A percentile compares a stretch with the other conserved stretches of the same genome.
Evolutionary conservation across 2,329 filamentous ascomycete genomes (phyloP).

Genomic region (Onygenales sp.): DNA sequence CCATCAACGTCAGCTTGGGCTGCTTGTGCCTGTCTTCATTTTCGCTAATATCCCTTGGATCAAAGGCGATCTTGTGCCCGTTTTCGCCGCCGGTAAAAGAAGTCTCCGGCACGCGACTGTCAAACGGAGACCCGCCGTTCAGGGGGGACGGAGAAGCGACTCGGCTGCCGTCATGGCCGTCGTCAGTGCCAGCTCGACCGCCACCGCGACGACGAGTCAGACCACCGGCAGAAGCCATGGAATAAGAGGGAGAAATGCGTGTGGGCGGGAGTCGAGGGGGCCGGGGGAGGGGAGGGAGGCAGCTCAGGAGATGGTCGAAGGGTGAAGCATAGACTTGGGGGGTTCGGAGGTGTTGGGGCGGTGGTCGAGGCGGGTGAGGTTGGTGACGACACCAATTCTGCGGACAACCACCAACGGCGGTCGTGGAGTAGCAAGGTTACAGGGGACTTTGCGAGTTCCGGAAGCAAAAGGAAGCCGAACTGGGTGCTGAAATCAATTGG

Average conservation of each 20-base stretch:
- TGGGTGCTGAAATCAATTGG: no score
- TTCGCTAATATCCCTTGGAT: slow-evolving; percentile 94
- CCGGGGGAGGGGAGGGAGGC: slow-evolving; percentile 7
- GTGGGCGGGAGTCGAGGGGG: neutral
- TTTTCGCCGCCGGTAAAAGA: slow-evolving; percentile 82
- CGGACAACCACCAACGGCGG: no score
- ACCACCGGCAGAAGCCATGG: slow-evolving; percentile 61
- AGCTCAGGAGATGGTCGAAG: slow-evolving; percentile 7
- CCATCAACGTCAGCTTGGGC: slow-evolving; percentile 97
- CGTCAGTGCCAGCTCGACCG: slow-evolving; percentile 45
- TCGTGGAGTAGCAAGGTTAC: no score
- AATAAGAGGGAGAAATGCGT: slow-evolving; percentile 11
- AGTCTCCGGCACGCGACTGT: slow-evolving; percentile 55
- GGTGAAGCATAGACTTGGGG: neutral
- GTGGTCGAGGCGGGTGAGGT: no score
- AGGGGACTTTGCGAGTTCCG: no score
- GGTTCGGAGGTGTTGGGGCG: no score
- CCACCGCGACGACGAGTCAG: slow-evolving; percentile 61
- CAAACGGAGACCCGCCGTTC: slow-evolving; percentile 47
- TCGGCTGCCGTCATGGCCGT: slow-evolving; percentile 55
- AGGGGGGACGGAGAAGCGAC: slow-evolving; percentile 54
- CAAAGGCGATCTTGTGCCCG: slow-evolving; percentile 97
- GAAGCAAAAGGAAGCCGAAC: no score
- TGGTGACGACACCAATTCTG: no score
- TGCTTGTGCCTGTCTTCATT: slow-evolving; percentile 94